phyloP scores from a whole-genome alignment of 1,284 basidiomycete genomes.

The Sphaerobolus stellatus region DNA sequence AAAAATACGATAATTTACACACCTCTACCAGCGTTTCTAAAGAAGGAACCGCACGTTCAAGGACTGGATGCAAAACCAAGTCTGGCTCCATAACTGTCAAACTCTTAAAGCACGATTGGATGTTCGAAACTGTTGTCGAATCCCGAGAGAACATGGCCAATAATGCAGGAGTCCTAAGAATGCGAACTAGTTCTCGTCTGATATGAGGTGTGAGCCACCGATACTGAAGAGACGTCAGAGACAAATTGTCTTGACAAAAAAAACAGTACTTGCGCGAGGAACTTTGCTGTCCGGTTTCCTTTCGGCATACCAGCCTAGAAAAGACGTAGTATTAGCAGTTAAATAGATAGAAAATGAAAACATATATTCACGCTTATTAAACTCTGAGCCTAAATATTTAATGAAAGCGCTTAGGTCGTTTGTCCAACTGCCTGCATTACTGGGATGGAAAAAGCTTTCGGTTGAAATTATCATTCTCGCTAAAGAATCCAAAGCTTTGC shows the following conservation, averaged over 20 bases:
- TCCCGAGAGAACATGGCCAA: conserved; percentile 91
- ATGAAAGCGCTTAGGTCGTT: conserved; percentile 78
- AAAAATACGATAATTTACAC: conserved; percentile 19
- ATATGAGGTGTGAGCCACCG: conserved; percentile 78
- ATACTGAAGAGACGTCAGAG: conserved; percentile 43
- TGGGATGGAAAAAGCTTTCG: conserved; percentile 87
- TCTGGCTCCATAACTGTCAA: conserved; percentile 86
- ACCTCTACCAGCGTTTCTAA: conserved; percentile 86
- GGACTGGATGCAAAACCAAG: conserved; percentile 79
- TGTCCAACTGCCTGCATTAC: conserved; percentile 72
- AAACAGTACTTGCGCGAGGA: conserved; percentile 50
- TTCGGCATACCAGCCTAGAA: conserved; percentile 77
- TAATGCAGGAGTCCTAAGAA: conserved; percentile 78
- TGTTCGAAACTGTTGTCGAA: conserved; percentile 58
- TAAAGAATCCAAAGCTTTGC: conserved; percentile 83
- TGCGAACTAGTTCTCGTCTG: conserved; percentile 83
- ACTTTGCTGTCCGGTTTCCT: conserved; percentile 81
- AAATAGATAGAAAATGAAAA: background rate
- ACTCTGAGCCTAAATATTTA: conserved; percentile 84
- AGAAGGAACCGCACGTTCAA: conserved; percentile 85
- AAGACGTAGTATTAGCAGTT: conserved; percentile 6
- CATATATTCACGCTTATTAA: conserved; percentile 65
- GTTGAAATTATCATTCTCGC: conserved; percentile 84
- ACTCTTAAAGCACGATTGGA: conserved; percentile 69
- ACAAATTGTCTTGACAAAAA: background rate